Evolutionary conservation across 108 stramenopile genomes (phyloP).

Genomic region (Fragilaria radians): DNA sequence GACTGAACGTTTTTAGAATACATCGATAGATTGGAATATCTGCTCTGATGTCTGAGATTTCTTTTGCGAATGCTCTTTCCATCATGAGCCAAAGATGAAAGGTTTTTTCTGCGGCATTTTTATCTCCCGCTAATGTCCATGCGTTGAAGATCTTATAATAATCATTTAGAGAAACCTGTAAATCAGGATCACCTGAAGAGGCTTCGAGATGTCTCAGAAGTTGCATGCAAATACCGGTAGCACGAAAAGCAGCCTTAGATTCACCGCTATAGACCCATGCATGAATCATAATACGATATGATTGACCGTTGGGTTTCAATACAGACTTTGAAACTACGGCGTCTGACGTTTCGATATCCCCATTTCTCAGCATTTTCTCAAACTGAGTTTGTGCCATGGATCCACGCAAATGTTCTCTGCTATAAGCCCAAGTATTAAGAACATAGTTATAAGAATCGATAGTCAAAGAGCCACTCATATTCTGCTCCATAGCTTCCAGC

Average conservation of each 20-base stretch:
- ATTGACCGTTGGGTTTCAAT: constrained; percentile 16
- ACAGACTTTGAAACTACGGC: not conserved
- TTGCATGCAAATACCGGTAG: constrained; percentile 64
- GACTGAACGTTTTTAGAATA: constrained; percentile 33
- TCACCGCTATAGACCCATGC: constrained; percentile 53
- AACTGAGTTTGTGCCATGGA: constrained; percentile 38
- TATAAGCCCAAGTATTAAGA: constrained; percentile 39
- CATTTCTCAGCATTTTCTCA: constrained; percentile 9
- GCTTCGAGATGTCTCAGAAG: constrained; percentile 35
- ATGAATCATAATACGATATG: constrained; percentile 47
- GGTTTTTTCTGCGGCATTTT: constrained; percentile 58
- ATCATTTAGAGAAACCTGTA: constrained; percentile 67
- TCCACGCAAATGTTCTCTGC: constrained; percentile 39
- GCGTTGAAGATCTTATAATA: constrained; percentile 63
- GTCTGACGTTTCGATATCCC: not conserved
- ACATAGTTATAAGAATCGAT: constrained; percentile 24
- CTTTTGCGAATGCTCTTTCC: constrained; percentile 32
- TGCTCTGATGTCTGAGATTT: constrained; percentile 33
- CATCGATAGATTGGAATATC: constrained; percentile 53
- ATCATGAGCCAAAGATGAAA: constrained; percentile 43
- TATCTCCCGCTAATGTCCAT: constrained; percentile 68
- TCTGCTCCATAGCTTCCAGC: constrained; percentile 14
- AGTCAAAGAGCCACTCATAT: not conserved
- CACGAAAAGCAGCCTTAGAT: constrained; percentile 46
- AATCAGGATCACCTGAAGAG: constrained; percentile 25